Base-by-base conservation (phyloP, 306 rosid species). In the Argentina anserina region DNA sequence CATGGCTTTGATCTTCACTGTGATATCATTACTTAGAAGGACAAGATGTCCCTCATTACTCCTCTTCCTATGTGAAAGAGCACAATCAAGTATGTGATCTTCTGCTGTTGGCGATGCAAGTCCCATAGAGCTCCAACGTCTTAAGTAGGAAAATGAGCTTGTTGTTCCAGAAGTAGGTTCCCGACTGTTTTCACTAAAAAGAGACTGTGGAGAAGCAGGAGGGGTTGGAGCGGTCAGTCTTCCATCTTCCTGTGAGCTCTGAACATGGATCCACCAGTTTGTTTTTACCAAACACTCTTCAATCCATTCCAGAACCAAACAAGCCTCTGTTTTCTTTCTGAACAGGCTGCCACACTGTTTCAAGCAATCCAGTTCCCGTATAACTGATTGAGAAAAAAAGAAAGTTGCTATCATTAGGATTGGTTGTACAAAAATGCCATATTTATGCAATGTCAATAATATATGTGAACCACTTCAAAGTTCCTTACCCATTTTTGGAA, bases 1-100 rank as follows among this genome's bases (percentile, higher is more conserved):
- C 96, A 89, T 94, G 76, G 97, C 87, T 85, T 90, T 89, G 76
- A 90, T 79, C 84, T 91, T 94, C 77, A 89, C 62, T 18, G 86
- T 65, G 77, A 85, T 71, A 75, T 89, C 83, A 36, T 79, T 79
- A 76, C 99, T 89, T 47, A 94, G 87, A 63, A 91, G 87, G 74
- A 86, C 88, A 75, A 83, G 71, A 37, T 84, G 92, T 81, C 86
- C 86, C 39, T 70, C 83, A 41, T 79, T 76, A 31, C 78, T 76
- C 56, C 65, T 73, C 73, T 75, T 84, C 84, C 82, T 81, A 75
- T 52, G 72, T 43, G 60, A 81, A 52, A 89, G 89, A 67, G 92
- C 95, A 71, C 65, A 84, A 71, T 88, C 90, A 56, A 94, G 89
- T 78, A 89, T 80, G 47, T 91, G 86, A 78, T 88, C 97, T 70